Conservation (phyloP, 2,329 filamentous ascomycete genomes). For the Monascus ruber region DNA sequence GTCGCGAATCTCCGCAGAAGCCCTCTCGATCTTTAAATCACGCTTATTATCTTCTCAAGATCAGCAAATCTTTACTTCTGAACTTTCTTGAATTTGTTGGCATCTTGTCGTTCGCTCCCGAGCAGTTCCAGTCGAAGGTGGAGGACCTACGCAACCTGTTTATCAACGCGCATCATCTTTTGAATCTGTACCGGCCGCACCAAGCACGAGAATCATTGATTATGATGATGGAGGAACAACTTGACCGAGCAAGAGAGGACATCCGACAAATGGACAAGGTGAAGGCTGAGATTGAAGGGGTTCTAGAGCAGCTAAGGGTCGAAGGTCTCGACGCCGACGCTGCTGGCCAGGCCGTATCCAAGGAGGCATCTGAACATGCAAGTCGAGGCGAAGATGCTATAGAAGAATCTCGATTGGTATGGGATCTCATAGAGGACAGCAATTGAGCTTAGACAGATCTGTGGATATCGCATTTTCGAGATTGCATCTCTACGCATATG, state of each 20-base stretch:
- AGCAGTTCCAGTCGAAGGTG: constrained; percentile 58
- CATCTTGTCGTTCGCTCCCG: constrained; percentile 55
- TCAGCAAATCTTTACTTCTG: constrained; percentile 74
- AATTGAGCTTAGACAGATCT: no score
- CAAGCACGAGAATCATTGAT: constrained; percentile 85
- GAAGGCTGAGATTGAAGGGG: constrained; percentile 52
- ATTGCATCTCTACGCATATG: no score
- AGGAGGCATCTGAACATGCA: constrained; percentile 3
- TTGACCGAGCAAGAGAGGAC: constrained; percentile 61
- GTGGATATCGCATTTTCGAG: no score
- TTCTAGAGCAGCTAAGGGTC: constrained; percentile 23
- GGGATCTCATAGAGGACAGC: constrained; percentile 29
- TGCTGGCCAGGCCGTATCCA: constrained; percentile 1
- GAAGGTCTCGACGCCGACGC: constrained; percentile 17
- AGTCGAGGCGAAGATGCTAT: constrained; percentile 8
- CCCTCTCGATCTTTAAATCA: constrained; percentile 36
- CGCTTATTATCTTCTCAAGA: constrained; percentile 55
- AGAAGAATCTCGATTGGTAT: constrained; percentile 24
- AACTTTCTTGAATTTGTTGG: constrained; percentile 82
- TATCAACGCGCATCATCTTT: constrained; percentile 82
- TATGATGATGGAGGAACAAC: constrained; percentile 72
- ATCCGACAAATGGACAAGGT: constrained; percentile 66
- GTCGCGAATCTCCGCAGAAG: constrained; percentile 33
- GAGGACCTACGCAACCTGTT: constrained; percentile 70
- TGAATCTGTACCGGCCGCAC: constrained; percentile 90